A percentile compares a stretch with the other conserved stretches of the same genome.
phyloP scores from a whole-genome alignment of 495 filamentous ascomycete genomes.

The Penicillium longicatenatum region DNA sequence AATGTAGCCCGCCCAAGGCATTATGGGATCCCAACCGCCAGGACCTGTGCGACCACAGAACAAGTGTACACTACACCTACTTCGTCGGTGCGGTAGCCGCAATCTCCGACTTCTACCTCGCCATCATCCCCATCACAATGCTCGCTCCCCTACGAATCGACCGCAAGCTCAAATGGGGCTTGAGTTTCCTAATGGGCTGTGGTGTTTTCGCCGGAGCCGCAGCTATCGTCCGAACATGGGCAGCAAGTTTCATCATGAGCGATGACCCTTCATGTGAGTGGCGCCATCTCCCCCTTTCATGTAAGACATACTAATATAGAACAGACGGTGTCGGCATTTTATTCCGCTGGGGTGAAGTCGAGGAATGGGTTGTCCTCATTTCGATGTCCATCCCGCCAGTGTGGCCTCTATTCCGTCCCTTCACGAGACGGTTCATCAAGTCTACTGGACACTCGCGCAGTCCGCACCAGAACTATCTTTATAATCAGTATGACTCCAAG shows the following conservation, averaged over 20 bases:
- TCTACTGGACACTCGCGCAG: constrained; percentile 11
- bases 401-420: constrained; percentile 28
- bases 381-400: constrained; percentile 33
- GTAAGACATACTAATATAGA: constrained; percentile 1
- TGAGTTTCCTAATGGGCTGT: constrained; percentile 31
- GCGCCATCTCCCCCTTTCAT: background rate
- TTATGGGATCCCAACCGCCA: constrained; percentile 28
- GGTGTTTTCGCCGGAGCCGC: constrained; percentile 29
- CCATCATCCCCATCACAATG: constrained; percentile 26
- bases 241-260: constrained; percentile 25
- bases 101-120: constrained; percentile 28
- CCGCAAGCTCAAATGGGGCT: constrained; percentile 29
- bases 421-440: constrained; percentile 28
- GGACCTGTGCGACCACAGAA: constrained; percentile 21
- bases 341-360: constrained; percentile 30
- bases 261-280: constrained; percentile 28
- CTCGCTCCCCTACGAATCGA: constrained; percentile 25
- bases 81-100: constrained; percentile 28
- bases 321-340: constrained; percentile 26
- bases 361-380: constrained; percentile 32
- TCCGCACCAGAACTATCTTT: constrained; percentile 9
- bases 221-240: constrained; percentile 30
- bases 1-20: constrained; percentile 23
- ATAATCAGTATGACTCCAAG: constrained; percentile 4
- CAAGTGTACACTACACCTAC: constrained; percentile 29